Base-by-base conservation (phyloP, 2,329 filamentous ascomycete genomes). In the Stagonosporopsis rhizophila region DNA sequence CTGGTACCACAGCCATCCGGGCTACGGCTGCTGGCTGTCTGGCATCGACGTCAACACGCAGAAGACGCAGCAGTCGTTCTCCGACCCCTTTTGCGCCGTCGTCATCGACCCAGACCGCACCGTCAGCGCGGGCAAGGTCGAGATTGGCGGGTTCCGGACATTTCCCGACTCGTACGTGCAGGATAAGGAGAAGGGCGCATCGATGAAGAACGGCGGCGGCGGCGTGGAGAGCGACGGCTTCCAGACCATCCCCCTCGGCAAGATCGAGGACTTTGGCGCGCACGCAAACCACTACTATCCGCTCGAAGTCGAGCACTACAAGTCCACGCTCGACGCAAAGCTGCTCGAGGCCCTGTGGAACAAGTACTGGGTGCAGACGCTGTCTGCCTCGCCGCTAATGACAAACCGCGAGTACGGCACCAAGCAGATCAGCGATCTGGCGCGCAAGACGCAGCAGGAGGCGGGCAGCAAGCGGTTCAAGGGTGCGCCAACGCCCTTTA, bases 1-100 rank as follows among this genome's bases (percentile, higher is more conserved):
- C 17, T 99, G 95, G 95, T 99, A 99, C 77, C 95, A 99, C 78
- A 94, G 89, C 66, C 95, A 99, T 75, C 95, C 95, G 0, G 95
- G 95, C 23, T 99, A 99, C 75, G 95, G 95, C 40, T 99, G 95
- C 82, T 99, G 95, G 95, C 84, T 99, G 23, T 93, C 89, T 34
- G 95, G 95, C 55, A 98, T 99, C 77, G 95, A 99, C 74, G 95
- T 99, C 48, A 84, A 84, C 51, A 99, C 95, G 2, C 90, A 99
- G 76, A 83, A 85, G 64, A 87, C 89, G 70, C 92, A 97, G 78
- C 95, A 99, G 79, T 81, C 83, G 62, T 94, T 88, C 77, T 87
- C 88, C 54, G 95, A 97, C 69, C 95, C 95, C 2, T 98, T 97
- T 77, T 86, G 96, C 47, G 95, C 95, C 32, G 91, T 99, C 47